Evolutionary conservation across 345 rosid species (phyloP).

Genomic region (Eucalyptus coolabah): DNA sequence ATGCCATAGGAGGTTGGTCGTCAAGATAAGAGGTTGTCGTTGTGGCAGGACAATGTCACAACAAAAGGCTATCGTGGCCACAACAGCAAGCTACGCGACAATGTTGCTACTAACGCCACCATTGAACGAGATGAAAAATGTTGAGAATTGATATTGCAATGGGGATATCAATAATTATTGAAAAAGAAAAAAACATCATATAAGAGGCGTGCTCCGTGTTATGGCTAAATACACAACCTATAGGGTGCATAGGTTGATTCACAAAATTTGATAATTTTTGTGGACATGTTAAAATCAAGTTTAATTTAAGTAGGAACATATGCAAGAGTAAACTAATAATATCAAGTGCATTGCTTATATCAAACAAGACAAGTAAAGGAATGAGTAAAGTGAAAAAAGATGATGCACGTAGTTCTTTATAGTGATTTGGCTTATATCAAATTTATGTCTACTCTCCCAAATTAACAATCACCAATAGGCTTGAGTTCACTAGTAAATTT

Average conservation of each 20-base stretch:
- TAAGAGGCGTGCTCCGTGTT: accelerated
- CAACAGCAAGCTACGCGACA: accelerated
- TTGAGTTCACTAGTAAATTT: not conserved
- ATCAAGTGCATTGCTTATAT: not conserved
- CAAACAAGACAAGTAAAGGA: not conserved
- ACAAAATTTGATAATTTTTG: not conserved
- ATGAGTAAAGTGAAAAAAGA: not conserved
- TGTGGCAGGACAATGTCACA: not conserved
- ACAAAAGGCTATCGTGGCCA: not conserved
- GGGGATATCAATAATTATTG: not conserved
- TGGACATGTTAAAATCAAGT: not conserved
- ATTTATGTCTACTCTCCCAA: accelerated
- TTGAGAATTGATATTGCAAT: not conserved
- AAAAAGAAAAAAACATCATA: accelerated
- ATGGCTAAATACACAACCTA: not conserved
- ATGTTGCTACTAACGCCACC: accelerated
- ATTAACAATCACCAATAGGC: accelerated
- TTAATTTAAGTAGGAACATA: not conserved
- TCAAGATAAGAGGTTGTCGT: accelerated
- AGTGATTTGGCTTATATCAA: not conserved
- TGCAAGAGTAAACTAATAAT: not conserved
- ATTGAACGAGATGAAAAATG: not conserved
- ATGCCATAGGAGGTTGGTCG: accelerated
- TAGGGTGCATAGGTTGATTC: not conserved
- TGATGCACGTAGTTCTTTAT: accelerated